Evolutionary conservation across 2,329 filamentous ascomycete species (phyloP).

Genomic region (Microdochium bolleyi): DNA sequence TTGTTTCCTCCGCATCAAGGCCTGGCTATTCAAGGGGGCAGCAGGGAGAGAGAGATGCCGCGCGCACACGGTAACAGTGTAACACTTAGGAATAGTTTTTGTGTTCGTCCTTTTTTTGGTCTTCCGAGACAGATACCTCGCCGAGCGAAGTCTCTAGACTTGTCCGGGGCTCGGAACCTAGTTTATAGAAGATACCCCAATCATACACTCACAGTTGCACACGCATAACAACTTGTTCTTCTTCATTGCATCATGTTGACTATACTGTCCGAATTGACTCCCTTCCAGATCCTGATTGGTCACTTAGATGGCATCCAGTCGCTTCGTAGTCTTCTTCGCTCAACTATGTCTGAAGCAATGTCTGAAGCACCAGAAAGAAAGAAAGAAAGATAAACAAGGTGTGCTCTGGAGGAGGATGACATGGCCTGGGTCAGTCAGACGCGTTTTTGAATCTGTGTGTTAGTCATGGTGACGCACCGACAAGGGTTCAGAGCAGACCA

Average conservation of each 20-base stretch:
- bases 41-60: background rate
- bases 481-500: background rate
- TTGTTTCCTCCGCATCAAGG: constrained; percentile 4
- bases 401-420: no score
- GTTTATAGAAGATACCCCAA: constrained; percentile 26
- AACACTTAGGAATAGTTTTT: background rate
- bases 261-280: background rate
- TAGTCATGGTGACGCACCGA: background rate
- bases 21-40: background rate
- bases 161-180: constrained; percentile 21
- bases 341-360: no score
- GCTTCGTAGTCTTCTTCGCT: no score
- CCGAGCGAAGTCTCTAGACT: background rate
- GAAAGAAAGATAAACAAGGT: no score
- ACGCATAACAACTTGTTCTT: no score
- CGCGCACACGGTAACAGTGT: background rate
- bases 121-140: background rate
- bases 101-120: background rate
- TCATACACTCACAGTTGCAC: background rate
- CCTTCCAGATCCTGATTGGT: no score
- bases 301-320: no score
- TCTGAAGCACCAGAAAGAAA: no score
- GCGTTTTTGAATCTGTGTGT: no score
- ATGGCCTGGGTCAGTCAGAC: no score
- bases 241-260: background rate